Percentiles rank a stretch among this genome's conserved stretches.
Conservation (phyloP, 345 rosid species). For the Salix udensis region DNA sequence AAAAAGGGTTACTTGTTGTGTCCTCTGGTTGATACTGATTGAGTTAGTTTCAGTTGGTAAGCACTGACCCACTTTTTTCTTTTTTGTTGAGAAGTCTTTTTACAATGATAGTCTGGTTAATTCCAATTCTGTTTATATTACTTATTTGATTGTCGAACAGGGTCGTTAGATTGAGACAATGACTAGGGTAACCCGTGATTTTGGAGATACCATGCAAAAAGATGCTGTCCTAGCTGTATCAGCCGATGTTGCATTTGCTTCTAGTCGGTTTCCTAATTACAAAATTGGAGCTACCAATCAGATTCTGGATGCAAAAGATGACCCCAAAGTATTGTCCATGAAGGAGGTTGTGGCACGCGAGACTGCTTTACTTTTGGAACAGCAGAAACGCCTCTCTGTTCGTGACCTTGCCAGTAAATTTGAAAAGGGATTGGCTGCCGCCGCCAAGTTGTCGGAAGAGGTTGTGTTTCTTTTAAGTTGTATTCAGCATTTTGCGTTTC, state of each 20-base stretch:
- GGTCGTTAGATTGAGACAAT: constrained; percentile 26
- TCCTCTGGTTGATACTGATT: not conserved
- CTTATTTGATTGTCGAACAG: constrained; percentile 16
- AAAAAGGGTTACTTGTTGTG: not conserved
- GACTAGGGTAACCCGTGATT: constrained; percentile 74
- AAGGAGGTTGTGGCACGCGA: constrained; percentile 91
- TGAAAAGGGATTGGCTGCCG: constrained; percentile 91
- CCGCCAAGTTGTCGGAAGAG: constrained; percentile 95
- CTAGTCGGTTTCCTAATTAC: constrained; percentile 80
- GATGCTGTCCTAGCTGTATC: constrained; percentile 72
- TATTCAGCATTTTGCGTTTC: not conserved
- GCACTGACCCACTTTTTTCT: constrained; percentile 19
- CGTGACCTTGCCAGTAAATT: constrained; percentile 93
- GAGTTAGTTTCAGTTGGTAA: constrained; percentile 12
- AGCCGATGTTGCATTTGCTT: constrained; percentile 74
- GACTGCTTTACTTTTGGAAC: constrained; percentile 82
- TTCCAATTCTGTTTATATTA: constrained; percentile 4
- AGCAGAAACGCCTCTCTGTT: constrained; percentile 91
- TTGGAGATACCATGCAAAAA: constrained; percentile 56
- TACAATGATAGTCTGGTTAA: constrained; percentile 7
- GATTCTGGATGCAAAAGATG: constrained; percentile 67
- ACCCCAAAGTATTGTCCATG: constrained; percentile 71
- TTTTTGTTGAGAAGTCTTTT: constrained; percentile 14
- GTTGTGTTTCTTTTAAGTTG: constrained; percentile 31
- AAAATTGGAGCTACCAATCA: constrained; percentile 76